Evolutionary conservation across 768 basidiomycete genomes (phyloP).

Genomic region (Rhodotorula babjevae): DNA sequence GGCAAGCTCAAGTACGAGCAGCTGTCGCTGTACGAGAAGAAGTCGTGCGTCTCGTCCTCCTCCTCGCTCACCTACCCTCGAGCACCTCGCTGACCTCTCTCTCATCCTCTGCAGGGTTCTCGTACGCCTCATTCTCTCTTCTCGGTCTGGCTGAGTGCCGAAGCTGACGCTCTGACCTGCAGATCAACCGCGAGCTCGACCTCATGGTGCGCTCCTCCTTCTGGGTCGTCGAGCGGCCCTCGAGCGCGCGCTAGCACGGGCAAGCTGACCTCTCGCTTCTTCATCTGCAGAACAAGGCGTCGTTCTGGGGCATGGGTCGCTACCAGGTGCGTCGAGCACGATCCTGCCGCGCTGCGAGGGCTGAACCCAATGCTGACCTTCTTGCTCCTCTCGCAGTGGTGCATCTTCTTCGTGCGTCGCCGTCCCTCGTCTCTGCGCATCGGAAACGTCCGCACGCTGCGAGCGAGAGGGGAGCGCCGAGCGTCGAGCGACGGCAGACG

Average conservation of each 20-base stretch:
- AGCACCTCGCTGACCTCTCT: background rate
- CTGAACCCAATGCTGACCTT: background rate
- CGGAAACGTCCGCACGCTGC: no score
- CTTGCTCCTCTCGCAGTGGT: constrained; percentile 24
- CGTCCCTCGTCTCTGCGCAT: background rate
- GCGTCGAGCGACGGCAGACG: no score
- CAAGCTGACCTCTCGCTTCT: background rate
- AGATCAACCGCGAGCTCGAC: constrained; percentile 46
- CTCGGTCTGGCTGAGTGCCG: background rate
- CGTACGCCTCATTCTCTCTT: background rate
- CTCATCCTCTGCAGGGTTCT: background rate
- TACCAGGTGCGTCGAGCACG: constrained; percentile 42
- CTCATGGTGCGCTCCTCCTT: constrained; percentile 31
- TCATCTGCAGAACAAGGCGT: constrained; percentile 6
- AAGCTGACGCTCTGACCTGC: background rate
- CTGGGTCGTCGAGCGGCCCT: no score
- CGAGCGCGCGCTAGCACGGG: no score
- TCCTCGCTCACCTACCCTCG: constrained; percentile 5
- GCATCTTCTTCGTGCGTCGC: constrained; percentile 43
- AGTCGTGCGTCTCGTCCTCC: constrained; percentile 35
- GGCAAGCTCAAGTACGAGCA: constrained; percentile 7
- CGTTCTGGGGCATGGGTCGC: constrained; percentile 42
- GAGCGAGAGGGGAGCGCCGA: no score
- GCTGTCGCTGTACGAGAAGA: constrained; percentile 45
- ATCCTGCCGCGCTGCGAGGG: accelerated